phyloP scores from a whole-genome alignment of 2,329 filamentous ascomycete species.

The Alternaria brassicicola region DNA sequence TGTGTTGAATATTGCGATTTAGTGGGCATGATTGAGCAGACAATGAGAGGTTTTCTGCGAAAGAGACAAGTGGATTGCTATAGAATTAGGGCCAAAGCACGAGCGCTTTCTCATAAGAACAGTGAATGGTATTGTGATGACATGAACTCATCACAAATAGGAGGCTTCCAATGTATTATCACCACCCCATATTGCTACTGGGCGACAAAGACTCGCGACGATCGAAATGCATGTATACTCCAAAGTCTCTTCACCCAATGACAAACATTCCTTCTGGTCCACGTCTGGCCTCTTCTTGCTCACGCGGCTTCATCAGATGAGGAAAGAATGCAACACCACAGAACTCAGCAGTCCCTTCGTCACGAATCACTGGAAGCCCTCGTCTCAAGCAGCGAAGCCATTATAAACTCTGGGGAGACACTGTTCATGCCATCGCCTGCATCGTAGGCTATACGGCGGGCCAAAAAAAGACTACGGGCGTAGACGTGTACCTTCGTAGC shows the following conservation, averaged over 20 bases:
- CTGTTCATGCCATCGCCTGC: fast-evolving
- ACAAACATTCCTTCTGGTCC: neutral
- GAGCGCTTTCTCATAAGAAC: neutral
- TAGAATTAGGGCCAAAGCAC: neutral
- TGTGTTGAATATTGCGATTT: neutral
- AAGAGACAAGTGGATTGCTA: neutral
- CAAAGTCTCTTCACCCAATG: neutral
- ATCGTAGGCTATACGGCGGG: fast-evolving
- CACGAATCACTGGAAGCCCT: neutral
- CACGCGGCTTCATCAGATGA: slow-evolving; percentile 8
- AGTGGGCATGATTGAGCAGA: neutral
- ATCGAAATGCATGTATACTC: fast-evolving
- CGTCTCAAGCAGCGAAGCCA: neutral
- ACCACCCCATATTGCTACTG: neutral
- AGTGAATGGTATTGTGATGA: neutral
- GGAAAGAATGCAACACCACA: neutral
- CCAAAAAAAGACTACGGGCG: neutral
- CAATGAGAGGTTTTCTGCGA: neutral
- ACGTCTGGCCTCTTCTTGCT: slow-evolving; percentile 8
- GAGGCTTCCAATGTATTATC: too few relatives aligned
- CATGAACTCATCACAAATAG: neutral
- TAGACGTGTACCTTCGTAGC: neutral
- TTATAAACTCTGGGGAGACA: neutral
- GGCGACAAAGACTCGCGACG: fast-evolving
- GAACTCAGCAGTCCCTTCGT: neutral